A percentile compares a stretch with the other conserved stretches of the same genome.
Conservation (phyloP, 108 stramenopile genomes). For the Pseudonitzschia pungens region DNA sequence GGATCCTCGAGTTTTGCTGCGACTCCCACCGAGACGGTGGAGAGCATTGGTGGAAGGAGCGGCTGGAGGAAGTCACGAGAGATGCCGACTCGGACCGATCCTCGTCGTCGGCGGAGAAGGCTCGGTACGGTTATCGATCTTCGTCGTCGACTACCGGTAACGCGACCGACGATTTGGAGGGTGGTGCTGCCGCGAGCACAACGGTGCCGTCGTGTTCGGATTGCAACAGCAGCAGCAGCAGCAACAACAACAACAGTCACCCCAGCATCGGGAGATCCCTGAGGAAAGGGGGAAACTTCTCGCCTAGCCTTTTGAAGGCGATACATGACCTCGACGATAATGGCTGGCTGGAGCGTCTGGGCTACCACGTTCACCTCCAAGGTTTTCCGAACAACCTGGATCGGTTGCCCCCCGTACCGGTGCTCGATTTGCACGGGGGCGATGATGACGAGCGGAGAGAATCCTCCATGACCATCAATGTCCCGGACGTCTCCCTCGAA, state of each 20-base stretch:
- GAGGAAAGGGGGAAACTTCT: conserved; percentile 3
- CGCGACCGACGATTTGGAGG: background rate
- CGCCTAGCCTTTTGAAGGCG: background rate
- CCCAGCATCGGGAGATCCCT: conserved; percentile 16
- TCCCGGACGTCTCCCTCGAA: conserved; percentile 12
- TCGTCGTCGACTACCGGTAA: too few relatives aligned
- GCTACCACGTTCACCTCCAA: conserved; percentile 65
- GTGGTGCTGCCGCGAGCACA: background rate
- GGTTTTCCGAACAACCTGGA: conserved; percentile 59
- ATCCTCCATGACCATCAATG: conserved; percentile 34
- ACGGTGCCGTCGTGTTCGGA: background rate
- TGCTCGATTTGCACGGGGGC: background rate
- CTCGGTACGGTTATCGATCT: conserved; percentile 3
- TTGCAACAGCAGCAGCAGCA: background rate
- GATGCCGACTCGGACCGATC: background rate
- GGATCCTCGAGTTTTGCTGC: conserved; percentile 50
- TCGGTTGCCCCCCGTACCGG: background rate
- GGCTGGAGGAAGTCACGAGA: conserved; percentile 3
- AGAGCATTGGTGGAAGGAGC: conserved; percentile 9
- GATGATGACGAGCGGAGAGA: background rate
- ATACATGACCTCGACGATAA: conserved; percentile 3
- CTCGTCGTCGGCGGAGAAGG: background rate
- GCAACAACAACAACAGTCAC: conserved; percentile 1
- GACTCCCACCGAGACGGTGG: background rate
- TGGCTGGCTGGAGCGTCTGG: conserved; percentile 51